These are phyloP conservation scores for Magnaporthiopsis incrustans DNA, from an alignment of 2,329 filamentous ascomycete species.

Conservation along the genomic window DNA sequence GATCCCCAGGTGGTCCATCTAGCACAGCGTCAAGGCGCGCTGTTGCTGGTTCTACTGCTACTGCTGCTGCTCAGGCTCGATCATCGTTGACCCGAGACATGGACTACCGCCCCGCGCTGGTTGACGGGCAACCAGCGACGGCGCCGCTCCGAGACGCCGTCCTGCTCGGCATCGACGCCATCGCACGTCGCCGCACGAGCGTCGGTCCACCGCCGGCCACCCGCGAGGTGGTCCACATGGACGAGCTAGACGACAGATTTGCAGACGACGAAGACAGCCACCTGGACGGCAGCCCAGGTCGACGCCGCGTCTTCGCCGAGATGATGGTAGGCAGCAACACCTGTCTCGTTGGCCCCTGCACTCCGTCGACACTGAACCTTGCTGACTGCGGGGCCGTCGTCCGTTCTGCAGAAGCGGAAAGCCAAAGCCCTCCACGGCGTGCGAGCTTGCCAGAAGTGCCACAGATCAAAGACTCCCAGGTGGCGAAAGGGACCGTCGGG, in stretches of 20 bases:
- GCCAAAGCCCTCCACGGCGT: not conserved
- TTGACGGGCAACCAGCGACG: not conserved
- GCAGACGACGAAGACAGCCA: not conserved
- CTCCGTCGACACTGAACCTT: not conserved
- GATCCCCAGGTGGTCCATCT: not conserved
- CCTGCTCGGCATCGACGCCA: not conserved
- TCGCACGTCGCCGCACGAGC: not conserved
- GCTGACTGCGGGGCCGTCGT: not conserved
- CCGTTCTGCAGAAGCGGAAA: not conserved
- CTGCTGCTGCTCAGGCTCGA: not conserved
- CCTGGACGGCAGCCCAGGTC: not conserved
- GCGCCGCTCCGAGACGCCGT: too few relatives aligned
- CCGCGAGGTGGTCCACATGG: not conserved
- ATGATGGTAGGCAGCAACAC: not conserved
- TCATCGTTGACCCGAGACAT: not conserved
- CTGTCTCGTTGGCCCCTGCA: not conserved
- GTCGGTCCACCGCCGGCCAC: too few relatives aligned
- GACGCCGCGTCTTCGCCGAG: not conserved
- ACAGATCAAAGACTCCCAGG: not conserved
- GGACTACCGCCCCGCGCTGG: too few relatives aligned
- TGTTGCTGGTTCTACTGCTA: not conserved
- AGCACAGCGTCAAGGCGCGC: not conserved
- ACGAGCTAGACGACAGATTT: not conserved
- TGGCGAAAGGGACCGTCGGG: constrained; percentile 1
- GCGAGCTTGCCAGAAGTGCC: not conserved